phyloP scores from a whole-genome alignment of 176 grass and related monocot species.

The Triticum timopheevii region DNA sequence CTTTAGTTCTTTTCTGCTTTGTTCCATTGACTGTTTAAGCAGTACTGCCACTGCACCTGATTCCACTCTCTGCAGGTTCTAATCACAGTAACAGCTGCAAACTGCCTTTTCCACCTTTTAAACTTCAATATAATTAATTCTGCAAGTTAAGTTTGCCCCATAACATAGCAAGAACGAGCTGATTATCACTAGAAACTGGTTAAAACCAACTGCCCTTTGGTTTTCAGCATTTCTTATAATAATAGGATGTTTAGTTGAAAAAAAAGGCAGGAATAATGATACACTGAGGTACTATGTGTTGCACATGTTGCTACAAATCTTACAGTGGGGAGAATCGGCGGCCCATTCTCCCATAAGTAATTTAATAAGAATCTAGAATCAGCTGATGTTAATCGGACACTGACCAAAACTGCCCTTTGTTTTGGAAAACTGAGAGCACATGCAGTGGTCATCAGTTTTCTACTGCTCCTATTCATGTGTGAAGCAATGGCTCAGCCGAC shows the following conservation, averaged over 20 bases:
- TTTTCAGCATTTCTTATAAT: not conserved
- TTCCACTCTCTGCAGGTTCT: not conserved
- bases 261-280: not conserved
- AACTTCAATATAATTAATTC: not conserved
- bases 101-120: not conserved
- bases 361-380: not conserved
- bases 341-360: not conserved
- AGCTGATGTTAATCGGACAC: not conserved
- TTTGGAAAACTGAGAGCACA: not conserved
- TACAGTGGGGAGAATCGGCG: not conserved
- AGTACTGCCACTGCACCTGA: not conserved
- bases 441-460: not conserved
- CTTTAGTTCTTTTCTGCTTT: conserved; percentile 23
- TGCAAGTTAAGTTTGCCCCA: not conserved
- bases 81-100: not conserved
- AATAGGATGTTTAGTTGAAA: not conserved
- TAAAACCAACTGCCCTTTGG: not conserved
- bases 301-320: not conserved
- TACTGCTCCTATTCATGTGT: not conserved
- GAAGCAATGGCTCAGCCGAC: not conserved
- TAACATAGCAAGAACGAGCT: not conserved
- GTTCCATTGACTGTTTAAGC: not conserved
- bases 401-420: not conserved
- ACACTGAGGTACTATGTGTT: not conserved
- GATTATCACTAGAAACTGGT: not conserved